Evolutionary conservation across 257 asterid species (phyloP).

Genomic region (Scutellaria barbata): DNA sequence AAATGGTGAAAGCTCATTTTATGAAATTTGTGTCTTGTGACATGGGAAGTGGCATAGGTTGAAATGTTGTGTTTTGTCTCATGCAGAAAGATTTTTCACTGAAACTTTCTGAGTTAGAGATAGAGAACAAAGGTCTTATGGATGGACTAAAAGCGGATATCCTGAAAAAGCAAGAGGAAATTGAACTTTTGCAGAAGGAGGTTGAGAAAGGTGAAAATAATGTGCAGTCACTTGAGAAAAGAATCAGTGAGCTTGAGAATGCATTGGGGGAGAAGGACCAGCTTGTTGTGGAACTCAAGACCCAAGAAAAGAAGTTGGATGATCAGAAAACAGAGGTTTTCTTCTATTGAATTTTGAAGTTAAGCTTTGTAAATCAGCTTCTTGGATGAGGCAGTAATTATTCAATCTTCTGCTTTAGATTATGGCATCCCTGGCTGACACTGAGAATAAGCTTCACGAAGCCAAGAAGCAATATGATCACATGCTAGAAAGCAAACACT

Average conservation of each 20-base stretch:
- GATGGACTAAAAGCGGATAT: constrained; percentile 68
- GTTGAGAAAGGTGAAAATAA: constrained; percentile 60
- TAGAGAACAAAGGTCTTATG: constrained; percentile 52
- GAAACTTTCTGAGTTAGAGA: constrained; percentile 71
- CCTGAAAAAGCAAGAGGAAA: constrained; percentile 66
- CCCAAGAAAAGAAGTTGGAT: constrained; percentile 63
- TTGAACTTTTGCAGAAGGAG: constrained; percentile 58
- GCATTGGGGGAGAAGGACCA: constrained; percentile 68
- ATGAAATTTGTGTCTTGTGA: constrained; percentile 36
- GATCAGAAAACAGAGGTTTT: constrained; percentile 78
- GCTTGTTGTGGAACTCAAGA: constrained; percentile 61
- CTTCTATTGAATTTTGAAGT: constrained; percentile 29
- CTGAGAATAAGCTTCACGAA: constrained; percentile 78
- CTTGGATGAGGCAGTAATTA: constrained; percentile 32
- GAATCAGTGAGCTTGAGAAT: constrained; percentile 56
- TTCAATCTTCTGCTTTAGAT: constrained; percentile 53
- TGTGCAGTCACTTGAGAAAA: constrained; percentile 60
- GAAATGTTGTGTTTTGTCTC: constrained; percentile 36
- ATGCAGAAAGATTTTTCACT: constrained; percentile 78
- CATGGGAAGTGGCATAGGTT: constrained; percentile 26
- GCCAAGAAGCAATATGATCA: constrained; percentile 84
- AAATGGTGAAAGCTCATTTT: constrained; percentile 64
- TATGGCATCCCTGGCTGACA: constrained; percentile 61
- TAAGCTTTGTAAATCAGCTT: constrained; percentile 25
- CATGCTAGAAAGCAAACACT: constrained; percentile 88